Base-by-base conservation (phyloP, 306 rosid species). In the Geum urbanum region DNA sequence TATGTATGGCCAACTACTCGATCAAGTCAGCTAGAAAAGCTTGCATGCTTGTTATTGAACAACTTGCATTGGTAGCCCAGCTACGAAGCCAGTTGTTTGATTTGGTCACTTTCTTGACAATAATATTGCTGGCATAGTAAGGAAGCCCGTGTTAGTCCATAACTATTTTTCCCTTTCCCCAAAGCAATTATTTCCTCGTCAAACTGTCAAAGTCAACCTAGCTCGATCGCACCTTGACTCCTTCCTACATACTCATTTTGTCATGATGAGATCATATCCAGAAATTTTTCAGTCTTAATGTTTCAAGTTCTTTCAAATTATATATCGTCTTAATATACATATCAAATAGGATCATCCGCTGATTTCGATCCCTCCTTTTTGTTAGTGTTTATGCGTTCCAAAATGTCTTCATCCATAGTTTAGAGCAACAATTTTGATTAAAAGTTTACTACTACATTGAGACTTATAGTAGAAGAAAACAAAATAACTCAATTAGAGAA, bases 111-210 rank as follows among this genome's bases (percentile, higher is more conserved):
- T 87, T 87, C 32, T 83, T 83, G 63, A 71, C 74, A 5, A 77
- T 63, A 8, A 43, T 49, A 59, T 14, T 32, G 64, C 64, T 59
- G 45, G n/a, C 60, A 73, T 35, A 70, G 60, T 43, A 70, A 24
- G 50, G 54, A 74, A 74, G 59, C 90, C 70, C 84, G 87, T 85
- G 94, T n/a, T 76, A 62, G 65, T 76, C 48, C 79, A 70, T 83
- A 49, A 81, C 79, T 81, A 41, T 46, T 41, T 58, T 27, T 8
- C n/a, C n/a, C n/a, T n/a, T n/a, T n/a, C n/a, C 35, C n/a, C 41
- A 24, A 49, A 22, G n/a, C 24, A 27, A 27, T 49, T 72, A 51
- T 41, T 35, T 39, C 24, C n/a, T n/a, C n/a, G n/a, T n/a, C n/a
- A n/a, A n/a, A n/a, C n/a, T n/a, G 15, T 18, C 46, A 40, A 50